These are phyloP conservation scores for Phyllosticta citribraziliensis DNA, from an alignment of 2,329 filamentous ascomycete species.

Conservation along the genomic window DNA sequence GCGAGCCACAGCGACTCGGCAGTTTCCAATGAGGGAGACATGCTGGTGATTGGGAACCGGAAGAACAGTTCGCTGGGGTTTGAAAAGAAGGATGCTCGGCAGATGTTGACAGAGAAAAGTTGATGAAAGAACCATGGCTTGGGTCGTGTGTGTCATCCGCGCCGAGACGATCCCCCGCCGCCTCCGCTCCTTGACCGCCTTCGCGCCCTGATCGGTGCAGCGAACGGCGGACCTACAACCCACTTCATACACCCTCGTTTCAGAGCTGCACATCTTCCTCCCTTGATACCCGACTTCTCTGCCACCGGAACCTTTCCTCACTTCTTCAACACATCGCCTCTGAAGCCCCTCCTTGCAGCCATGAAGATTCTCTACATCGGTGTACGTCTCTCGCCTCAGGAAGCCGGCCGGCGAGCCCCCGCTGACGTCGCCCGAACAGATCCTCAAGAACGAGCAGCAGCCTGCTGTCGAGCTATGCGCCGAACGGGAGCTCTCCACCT, in stretches of 20 bases:
- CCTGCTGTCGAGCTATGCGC: conserved; percentile 66
- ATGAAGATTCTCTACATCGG: conserved; percentile 89
- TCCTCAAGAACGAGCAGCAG: conserved; percentile 70
- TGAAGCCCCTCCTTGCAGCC: conserved; percentile 24
- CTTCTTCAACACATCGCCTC: not conserved
- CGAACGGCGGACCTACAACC: not conserved
- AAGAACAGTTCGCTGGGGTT: not conserved
- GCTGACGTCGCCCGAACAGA: conserved; percentile 39
- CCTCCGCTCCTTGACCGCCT: not conserved
- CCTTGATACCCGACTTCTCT: not conserved
- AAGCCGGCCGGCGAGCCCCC: conserved; percentile 12
- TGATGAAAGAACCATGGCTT: not conserved
- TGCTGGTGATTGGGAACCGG: conserved; percentile 12
- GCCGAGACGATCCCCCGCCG: not conserved
- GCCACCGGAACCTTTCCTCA: not conserved
- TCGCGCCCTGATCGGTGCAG: not conserved
- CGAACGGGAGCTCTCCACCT: conserved; percentile 68
- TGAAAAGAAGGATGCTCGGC: not conserved
- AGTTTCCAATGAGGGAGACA: conserved; percentile 30
- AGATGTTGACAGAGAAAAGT: not conserved
- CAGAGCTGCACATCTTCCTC: conserved; percentile 8
- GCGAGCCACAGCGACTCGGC: conserved; percentile 66
- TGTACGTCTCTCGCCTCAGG: conserved; percentile 42
- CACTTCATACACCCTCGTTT: conserved; percentile 5
- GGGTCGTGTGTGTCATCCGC: not conserved